A percentile compares a stretch with the other conserved stretches of the same genome.
phyloP scores from a whole-genome alignment of 768 basidiomycete species.

The Cystobasidium ongulense region DNA sequence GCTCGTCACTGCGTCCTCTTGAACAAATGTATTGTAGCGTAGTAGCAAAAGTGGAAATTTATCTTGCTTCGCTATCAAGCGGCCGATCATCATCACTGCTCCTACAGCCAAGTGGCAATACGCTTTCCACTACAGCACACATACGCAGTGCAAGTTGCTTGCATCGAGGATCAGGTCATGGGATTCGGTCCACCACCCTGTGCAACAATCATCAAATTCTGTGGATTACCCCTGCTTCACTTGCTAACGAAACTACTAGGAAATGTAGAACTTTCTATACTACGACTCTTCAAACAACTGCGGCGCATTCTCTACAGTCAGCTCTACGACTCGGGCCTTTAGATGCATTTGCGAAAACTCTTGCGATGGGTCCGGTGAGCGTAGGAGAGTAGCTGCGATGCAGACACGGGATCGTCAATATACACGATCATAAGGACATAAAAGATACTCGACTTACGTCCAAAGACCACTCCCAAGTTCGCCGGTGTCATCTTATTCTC shows the following conservation, averaged over 20 bases:
- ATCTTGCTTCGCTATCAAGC: not conserved
- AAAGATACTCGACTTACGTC: conserved; percentile 59
- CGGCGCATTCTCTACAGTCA: conserved; percentile 73
- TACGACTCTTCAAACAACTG: conserved; percentile 29
- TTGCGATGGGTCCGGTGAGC: conserved; percentile 70
- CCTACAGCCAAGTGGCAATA: no score
- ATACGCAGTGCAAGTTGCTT: no score
- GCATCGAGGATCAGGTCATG: no score
- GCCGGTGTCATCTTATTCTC: conserved; percentile 87
- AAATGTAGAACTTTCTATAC: not conserved
- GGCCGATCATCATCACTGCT: not conserved
- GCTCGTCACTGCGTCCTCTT: no score
- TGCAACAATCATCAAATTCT: not conserved
- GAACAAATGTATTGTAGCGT: no score
- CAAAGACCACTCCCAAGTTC: conserved; percentile 94
- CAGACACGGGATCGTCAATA: conserved; percentile 30
- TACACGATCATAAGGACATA: not conserved
- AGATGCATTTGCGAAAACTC: conserved; percentile 81
- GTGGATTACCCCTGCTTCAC: not conserved
- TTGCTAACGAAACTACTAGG: not conserved
- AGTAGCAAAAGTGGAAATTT: no score
- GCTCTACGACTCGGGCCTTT: conserved; percentile 87
- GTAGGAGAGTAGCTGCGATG: conserved; percentile 75
- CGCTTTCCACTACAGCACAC: no score
- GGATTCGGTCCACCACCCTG: no score